Percentiles rank a stretch among this genome's conserved stretches.
Conservation (phyloP, 2,329 filamentous ascomycete genomes). For the Lasiodiplodia gonubiensis region DNA sequence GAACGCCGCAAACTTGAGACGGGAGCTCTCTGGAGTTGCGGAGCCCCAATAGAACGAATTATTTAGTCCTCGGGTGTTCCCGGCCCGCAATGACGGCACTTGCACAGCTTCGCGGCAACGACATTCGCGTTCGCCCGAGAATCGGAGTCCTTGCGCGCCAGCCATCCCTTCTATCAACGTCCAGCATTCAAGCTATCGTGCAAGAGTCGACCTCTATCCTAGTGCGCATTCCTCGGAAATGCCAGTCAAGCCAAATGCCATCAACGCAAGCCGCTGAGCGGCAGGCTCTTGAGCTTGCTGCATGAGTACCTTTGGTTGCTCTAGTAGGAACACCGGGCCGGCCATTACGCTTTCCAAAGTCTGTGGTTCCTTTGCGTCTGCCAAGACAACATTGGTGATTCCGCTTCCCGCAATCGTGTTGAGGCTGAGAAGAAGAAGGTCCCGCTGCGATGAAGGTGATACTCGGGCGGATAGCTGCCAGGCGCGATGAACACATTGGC, state of each 20-base stretch:
- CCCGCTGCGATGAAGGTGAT: conserved; percentile 48
- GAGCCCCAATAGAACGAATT: conserved; percentile 16
- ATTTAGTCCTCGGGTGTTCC: conserved; percentile 21
- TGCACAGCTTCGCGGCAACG: conserved; percentile 18
- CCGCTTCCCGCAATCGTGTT: conserved; percentile 42
- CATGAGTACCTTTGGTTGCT: conserved; percentile 40
- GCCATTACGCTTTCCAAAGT: conserved; percentile 48
- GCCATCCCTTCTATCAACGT: background rate
- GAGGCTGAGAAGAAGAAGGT: conserved; percentile 42
- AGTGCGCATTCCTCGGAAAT: too few species aligned
- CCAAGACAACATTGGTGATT: conserved; percentile 46
- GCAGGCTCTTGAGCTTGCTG: background rate
- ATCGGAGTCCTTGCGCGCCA: conserved; percentile 7
- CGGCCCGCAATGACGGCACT: conserved; percentile 19
- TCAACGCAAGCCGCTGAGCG: background rate
- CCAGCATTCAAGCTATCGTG: background rate
- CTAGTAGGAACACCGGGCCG: conserved; percentile 46
- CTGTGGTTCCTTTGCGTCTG: conserved; percentile 45
- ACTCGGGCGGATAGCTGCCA: conserved; percentile 44
- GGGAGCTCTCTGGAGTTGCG: conserved; percentile 23
- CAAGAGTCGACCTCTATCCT: background rate
- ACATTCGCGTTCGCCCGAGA: background rate
- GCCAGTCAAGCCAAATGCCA: too few species aligned
- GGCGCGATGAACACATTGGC: conserved; percentile 43
- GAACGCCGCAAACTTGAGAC: conserved; percentile 4